These are phyloP conservation scores for Talaromyces islandicus DNA, from an alignment of 2,329 filamentous ascomycete species.

Conservation along the genomic window DNA sequence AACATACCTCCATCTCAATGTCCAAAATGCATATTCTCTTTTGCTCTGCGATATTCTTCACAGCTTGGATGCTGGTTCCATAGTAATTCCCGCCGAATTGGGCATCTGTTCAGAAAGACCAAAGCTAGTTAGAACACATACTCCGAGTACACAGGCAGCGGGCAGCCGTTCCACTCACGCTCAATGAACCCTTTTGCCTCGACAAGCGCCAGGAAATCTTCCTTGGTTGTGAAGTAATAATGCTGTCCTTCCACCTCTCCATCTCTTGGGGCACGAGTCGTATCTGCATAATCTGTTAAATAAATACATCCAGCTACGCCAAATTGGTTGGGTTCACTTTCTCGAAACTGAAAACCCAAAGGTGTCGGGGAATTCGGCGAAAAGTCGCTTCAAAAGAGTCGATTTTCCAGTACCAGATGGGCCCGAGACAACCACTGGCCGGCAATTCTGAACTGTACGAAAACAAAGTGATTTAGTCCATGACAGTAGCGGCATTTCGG, in stretches of 20 bases:
- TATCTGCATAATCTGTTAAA: constrained; percentile 48
- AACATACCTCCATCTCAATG: constrained; percentile 85
- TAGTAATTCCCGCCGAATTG: constrained; percentile 82
- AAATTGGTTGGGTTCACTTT: constrained; percentile 14
- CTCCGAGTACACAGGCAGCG: too few relatives aligned
- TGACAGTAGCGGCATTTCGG: not conserved
- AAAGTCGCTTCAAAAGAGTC: constrained; percentile 37
- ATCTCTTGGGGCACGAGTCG: constrained; percentile 68
- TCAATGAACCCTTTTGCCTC: constrained; percentile 73
- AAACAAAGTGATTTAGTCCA: not conserved
- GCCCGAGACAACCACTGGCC: constrained; percentile 38
- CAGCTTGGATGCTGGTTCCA: constrained; percentile 74
- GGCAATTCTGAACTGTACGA: constrained; percentile 12
- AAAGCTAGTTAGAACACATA: not conserved
- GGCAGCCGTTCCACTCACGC: constrained; percentile 28
- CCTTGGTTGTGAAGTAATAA: constrained; percentile 70
- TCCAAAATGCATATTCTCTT: constrained; percentile 77
- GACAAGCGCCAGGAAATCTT: constrained; percentile 63
- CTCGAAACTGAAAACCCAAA: constrained; percentile 39
- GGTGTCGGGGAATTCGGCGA: constrained; percentile 35
- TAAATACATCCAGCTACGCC: constrained; percentile 9
- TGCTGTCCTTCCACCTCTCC: constrained; percentile 71
- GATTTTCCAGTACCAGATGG: constrained; percentile 39
- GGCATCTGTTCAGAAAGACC: constrained; percentile 44
- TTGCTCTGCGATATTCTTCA: constrained; percentile 66